These are phyloP conservation scores for Sclerotinia trifoliorum DNA, from an alignment of 2,329 filamentous ascomycete genomes.

Conservation along the genomic window DNA sequence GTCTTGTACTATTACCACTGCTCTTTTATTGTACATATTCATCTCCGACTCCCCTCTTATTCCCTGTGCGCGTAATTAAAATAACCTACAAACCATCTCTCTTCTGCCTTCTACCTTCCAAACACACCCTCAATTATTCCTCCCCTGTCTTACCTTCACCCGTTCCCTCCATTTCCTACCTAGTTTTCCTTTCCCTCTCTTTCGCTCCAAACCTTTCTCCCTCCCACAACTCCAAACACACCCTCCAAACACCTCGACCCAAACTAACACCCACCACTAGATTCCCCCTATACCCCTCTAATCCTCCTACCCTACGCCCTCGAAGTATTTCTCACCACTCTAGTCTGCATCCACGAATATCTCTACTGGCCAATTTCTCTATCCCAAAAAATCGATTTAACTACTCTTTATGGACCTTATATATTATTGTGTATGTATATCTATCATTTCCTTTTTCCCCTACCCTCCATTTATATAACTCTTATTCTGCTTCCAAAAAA, in stretches of 20 bases:
- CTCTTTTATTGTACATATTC: not conserved
- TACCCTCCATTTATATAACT: too few species aligned
- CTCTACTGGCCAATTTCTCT: slow-evolving; percentile 52
- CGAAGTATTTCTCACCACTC: slow-evolving; percentile 60
- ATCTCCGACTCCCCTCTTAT: not conserved
- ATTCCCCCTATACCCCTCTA: slow-evolving; percentile 57
- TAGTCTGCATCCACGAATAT: slow-evolving; percentile 62
- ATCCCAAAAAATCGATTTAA: slow-evolving; percentile 50
- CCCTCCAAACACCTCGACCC: not conserved
- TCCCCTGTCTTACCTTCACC: too few species aligned
- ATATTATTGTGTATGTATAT: slow-evolving; percentile 51
- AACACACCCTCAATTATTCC: too few species aligned
- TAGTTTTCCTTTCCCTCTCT: too few species aligned
- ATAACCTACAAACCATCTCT: too few species aligned
- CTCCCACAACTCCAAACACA: not conserved
- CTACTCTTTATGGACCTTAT: slow-evolving; percentile 57
- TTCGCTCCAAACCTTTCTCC: too few species aligned
- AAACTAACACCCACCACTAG: slow-evolving; percentile 38
- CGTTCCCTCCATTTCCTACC: too few species aligned
- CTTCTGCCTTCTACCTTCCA: too few species aligned
- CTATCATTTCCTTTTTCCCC: not conserved
- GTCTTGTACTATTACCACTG: slow-evolving; percentile 1
- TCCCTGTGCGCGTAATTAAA: too few species aligned
- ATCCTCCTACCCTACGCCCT: slow-evolving; percentile 59
- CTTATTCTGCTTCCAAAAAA: too few species aligned